phyloP scores from a whole-genome alignment of 2,329 filamentous ascomycete species.

The Aspergillus sp. region DNA sequence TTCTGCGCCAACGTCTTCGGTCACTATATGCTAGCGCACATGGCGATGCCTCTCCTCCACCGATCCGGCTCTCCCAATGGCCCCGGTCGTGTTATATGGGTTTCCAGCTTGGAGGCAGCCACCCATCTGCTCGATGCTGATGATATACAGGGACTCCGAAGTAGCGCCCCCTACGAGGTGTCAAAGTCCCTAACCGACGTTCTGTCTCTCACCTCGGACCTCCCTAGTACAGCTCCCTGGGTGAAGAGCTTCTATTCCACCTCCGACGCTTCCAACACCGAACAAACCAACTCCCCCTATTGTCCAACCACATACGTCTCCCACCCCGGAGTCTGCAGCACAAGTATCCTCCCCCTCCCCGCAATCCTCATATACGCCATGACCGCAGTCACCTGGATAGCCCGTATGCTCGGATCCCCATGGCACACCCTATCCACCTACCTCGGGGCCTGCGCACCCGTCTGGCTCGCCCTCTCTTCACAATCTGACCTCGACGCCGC shows the following conservation, averaged over 20 bases:
- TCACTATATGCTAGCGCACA: conserved; percentile 85
- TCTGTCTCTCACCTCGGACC: conserved; percentile 69
- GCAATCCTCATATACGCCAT: conserved; percentile 70
- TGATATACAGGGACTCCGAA: conserved; percentile 74
- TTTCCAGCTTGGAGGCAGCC: conserved; percentile 75
- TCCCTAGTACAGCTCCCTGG: conserved; percentile 63
- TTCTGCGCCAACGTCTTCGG: conserved; percentile 95
- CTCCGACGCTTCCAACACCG: conserved; percentile 6
- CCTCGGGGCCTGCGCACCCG: conserved; percentile 70
- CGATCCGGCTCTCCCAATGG: conserved; percentile 43
- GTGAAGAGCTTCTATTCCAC: conserved; percentile 57
- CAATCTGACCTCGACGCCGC: conserved; percentile 45
- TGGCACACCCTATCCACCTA: conserved; percentile 84
- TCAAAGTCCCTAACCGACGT: conserved; percentile 86
- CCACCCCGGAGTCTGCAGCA: conserved; percentile 85
- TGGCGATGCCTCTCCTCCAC: conserved; percentile 71
- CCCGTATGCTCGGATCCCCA: conserved; percentile 76
- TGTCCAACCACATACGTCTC: conserved; percentile 70
- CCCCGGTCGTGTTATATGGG: conserved; percentile 76
- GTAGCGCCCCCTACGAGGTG: conserved; percentile 72
- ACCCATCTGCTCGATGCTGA: conserved; percentile 57
- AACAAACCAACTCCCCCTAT: conserved; percentile 5
- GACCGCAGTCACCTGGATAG: conserved; percentile 65
- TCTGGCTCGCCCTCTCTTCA: conserved; percentile 73
- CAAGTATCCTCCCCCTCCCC: conserved; percentile 74